Conservation (phyloP, 345 rosid genomes). For the Pistacia vera region DNA sequence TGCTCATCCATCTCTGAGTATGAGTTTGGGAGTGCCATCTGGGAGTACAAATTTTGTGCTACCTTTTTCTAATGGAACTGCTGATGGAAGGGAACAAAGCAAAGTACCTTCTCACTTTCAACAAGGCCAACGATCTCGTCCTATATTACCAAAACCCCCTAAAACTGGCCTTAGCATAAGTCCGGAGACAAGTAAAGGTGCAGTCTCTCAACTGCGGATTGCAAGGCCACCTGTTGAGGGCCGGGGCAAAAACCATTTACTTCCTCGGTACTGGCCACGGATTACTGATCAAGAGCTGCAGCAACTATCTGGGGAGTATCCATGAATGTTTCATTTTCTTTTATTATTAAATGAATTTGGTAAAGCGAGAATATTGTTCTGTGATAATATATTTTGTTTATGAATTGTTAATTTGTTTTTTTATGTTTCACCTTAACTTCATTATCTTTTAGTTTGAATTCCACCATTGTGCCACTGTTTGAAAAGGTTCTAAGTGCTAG, state of each 20-base stretch:
- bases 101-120: constrained; percentile 41
- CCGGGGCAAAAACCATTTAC: constrained; percentile 79
- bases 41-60: constrained; percentile 36
- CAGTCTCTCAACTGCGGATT: constrained; percentile 48
- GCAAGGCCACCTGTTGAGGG: constrained; percentile 91
- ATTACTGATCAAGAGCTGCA: constrained; percentile 93
- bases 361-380: constrained; percentile 2
- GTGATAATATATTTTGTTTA: constrained; percentile 3
- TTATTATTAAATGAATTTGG: constrained; percentile 7
- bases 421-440: constrained; percentile 40
- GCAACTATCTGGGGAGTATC: constrained; percentile 94
- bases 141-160: constrained; percentile 57
- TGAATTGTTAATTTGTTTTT: constrained; percentile 18
- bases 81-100: constrained; percentile 51
- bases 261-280: constrained; percentile 96
- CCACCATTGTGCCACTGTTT: constrained; percentile 80
- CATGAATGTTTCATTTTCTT: constrained; percentile 31
- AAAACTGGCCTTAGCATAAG: constrained; percentile 36
- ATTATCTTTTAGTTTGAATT: constrained; percentile 57
- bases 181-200: constrained; percentile 50
- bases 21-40: constrained; percentile 52
- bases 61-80: constrained; percentile 39
- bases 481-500: constrained; percentile 97
- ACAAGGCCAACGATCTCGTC: constrained; percentile 55
- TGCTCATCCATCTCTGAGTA: constrained; percentile 61